Evolutionary conservation across 495 filamentous ascomycete genomes (phyloP), one percentile per base, ranked within the genome.

Genomic region (Cercophora newfieldiana): DNA sequence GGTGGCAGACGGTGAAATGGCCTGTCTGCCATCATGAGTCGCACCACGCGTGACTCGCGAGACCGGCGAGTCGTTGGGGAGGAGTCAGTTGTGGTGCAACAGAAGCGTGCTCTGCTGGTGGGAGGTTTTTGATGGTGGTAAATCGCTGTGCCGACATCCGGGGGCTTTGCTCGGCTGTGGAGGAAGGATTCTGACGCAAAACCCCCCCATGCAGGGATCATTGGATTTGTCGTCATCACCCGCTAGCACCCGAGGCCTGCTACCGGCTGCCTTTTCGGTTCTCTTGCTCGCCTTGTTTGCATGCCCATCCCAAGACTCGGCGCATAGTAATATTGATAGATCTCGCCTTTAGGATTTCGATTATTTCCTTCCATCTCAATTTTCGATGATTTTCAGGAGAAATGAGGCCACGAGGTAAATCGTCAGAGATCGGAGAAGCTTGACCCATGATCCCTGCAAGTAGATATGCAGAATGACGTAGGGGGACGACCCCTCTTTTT

Each of bases 141-240:
- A 31, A 8, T 58, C 55, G 55, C 29, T 30, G 55, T 58, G 55
- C 55, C 55, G 55, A 37, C 33, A 58, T 58, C 55, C 55, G 55
- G 55, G 10, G 55, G 55, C 8, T 31, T 33, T 0, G 25, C 8
- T 33, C n/a, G 55, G 3, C 55, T 14, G n/a, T 8, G 55, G 7
- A 26, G 55, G 6, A 30, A 25, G 3, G 25, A 30, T 21, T 28
- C 26, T 26, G n/a, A 26, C 19, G 12, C 50, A 26, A n/a, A 10
- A 53, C n/a, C 10, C 19, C 10, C 50, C 19, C n/a, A 53, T 7
- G 50, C 21, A 53, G 7, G 18, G 18, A 47, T 47, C 37, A 7
- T 47, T 47, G 37, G 8, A 47, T 7, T 7, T 7, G 37, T 18
- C 7, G 37, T 7, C 7, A 7, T 47, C 37, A 7, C 31, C 18